These are phyloP conservation scores for Scortechinia acanthostroma DNA, from an alignment of 2,329 filamentous ascomycete genomes.

Conservation along the genomic window DNA sequence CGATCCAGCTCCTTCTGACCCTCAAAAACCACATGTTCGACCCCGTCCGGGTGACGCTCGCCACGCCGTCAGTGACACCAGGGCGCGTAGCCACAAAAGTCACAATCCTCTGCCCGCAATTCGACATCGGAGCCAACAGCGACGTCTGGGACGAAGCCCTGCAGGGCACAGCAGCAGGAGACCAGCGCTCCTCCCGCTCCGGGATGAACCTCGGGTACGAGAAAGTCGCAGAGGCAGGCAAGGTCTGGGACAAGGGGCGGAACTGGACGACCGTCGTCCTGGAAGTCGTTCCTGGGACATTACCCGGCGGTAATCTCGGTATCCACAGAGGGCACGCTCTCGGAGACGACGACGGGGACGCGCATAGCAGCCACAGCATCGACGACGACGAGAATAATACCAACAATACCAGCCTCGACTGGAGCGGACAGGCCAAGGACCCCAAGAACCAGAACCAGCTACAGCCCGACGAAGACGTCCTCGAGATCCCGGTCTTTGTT, in stretches of 20 bases:
- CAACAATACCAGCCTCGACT: not conserved
- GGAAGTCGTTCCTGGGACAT: conserved; percentile 69
- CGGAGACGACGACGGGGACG: not conserved
- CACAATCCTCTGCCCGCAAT: conserved; percentile 88
- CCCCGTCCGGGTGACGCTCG: conserved; percentile 76
- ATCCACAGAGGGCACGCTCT: not conserved
- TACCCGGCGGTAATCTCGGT: conserved; percentile 14
- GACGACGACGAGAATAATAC: not conserved
- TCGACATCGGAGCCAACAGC: conserved; percentile 90
- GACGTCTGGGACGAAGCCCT: conserved; percentile 89
- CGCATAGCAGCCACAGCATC: no score
- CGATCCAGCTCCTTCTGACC: conserved; percentile 77
- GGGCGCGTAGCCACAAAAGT: conserved; percentile 73
- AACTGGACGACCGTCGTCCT: conserved; percentile 95
- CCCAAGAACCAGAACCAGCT: conserved; percentile 38
- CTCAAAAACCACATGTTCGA: conserved; percentile 94
- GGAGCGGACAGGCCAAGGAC: conserved; percentile 17
- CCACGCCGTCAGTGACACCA: conserved; percentile 73
- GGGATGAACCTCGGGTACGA: conserved; percentile 30
- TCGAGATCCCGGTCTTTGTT: conserved; percentile 94
- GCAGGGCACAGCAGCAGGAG: conserved; percentile 36
- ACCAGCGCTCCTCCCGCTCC: conserved; percentile 13
- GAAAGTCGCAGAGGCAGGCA: conserved; percentile 61
- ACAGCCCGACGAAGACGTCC: conserved; percentile 49
- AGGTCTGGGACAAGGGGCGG: conserved; percentile 88